Evolutionary conservation across 1,284 basidiomycete species (phyloP).

Genomic region (Pyrrhoderma noxium): DNA sequence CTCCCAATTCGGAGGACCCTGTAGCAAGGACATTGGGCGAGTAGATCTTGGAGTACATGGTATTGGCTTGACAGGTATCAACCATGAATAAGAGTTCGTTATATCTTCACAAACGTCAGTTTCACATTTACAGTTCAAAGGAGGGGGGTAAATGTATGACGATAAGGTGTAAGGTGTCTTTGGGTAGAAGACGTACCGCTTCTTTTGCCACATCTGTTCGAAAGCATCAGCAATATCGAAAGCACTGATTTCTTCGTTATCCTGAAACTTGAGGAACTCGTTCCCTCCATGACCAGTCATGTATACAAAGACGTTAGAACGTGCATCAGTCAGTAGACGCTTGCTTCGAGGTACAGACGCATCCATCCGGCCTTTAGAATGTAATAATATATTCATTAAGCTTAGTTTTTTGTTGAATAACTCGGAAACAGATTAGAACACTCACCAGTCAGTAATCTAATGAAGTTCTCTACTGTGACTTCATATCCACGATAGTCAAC

Average conservation of each 20-base stretch:
- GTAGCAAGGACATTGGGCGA: constrained; percentile 94
- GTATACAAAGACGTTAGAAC: constrained; percentile 95
- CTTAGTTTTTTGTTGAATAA: background rate
- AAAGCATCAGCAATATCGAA: constrained; percentile 96
- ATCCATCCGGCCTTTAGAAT: constrained; percentile 55
- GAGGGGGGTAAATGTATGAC: background rate
- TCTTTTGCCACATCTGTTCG: constrained; percentile 98
- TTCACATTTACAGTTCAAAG: background rate
- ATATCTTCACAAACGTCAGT: constrained; percentile 48
- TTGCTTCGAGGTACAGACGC: constrained; percentile 83
- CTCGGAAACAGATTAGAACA: constrained; percentile 6
- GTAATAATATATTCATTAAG: too few species aligned
- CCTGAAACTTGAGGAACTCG: constrained; percentile 98
- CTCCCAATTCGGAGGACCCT: constrained; percentile 80
- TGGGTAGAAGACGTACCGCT: constrained; percentile 44
- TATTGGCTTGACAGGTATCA: constrained; percentile 97
- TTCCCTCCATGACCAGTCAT: constrained; percentile 98
- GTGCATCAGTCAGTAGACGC: constrained; percentile 82
- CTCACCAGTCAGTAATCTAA: constrained; percentile 83
- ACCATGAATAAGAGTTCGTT: constrained; percentile 98
- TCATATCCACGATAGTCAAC: constrained; percentile 98
- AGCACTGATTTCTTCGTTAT: constrained; percentile 95
- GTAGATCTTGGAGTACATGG: constrained; percentile 92
- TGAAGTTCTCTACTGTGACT: constrained; percentile 94
- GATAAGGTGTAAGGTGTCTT: background rate